A percentile compares a stretch with the other conserved stretches of the same genome.
phyloP scores from a whole-genome alignment of 768 basidiomycete genomes.

The Kwoniella botswanensis region DNA sequence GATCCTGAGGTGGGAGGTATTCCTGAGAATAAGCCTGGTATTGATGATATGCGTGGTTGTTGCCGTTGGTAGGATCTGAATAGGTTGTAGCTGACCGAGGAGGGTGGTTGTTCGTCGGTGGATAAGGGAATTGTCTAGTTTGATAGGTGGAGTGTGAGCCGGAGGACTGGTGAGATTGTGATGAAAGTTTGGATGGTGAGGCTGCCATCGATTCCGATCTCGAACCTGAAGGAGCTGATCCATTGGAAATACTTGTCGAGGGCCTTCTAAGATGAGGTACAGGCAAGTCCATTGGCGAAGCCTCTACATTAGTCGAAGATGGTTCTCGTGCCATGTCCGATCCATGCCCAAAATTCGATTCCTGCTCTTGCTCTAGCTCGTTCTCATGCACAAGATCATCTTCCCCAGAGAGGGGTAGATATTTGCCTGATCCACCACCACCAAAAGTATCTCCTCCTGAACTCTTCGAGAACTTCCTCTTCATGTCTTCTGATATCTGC shows the following conservation, averaged over 20 bases:
- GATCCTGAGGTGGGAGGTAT: neutral
- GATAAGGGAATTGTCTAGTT: constrained; percentile 18
- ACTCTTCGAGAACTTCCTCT: constrained; percentile 33
- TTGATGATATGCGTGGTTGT: constrained; percentile 2
- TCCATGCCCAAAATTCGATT: neutral
- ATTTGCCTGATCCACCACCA: constrained; percentile 23
- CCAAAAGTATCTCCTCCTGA: constrained; percentile 28
- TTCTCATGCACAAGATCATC: constrained; percentile 20
- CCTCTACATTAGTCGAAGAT: constrained; percentile 17
- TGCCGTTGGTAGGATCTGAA: constrained; percentile 21
- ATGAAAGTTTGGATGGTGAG: constrained; percentile 17
- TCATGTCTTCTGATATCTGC: constrained; percentile 28
- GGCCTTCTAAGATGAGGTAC: constrained; percentile 15
- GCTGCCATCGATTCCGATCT: constrained; percentile 3
- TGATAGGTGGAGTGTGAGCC: constrained; percentile 3
- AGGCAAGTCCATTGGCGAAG: neutral
- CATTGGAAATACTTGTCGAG: constrained; percentile 4
- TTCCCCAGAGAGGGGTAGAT: constrained; percentile 38
- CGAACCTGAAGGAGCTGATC: constrained; percentile 7
- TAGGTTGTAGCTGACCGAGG: constrained; percentile 20
- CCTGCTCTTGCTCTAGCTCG: neutral
- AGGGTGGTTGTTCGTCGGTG: constrained; percentile 12
- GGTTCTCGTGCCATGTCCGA: neutral
- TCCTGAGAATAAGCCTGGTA: constrained; percentile 11
- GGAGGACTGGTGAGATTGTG: neutral